Base-by-base conservation (phyloP, 768 basidiomycete species). In the Russula olivacea region DNA sequence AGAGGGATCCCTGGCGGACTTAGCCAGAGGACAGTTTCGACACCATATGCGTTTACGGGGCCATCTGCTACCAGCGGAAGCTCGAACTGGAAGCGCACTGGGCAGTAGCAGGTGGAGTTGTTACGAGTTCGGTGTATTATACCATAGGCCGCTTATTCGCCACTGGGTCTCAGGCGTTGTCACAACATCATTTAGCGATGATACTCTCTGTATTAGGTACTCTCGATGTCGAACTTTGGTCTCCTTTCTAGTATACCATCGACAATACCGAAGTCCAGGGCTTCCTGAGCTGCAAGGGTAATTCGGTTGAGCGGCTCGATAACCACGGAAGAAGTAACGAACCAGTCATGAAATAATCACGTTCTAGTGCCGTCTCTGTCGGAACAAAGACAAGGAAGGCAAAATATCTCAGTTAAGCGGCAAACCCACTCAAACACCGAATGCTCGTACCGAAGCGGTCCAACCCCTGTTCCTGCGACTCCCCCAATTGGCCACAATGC, bases 331-430 rank as follows among this genome's bases (percentile, higher is more conserved):
- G 45, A 40, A 65, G 40, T 8, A 23, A 61, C 73, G 66, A 66
- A 87, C 89, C 87, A 63, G 93, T 96, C 91, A 98, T 89, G 74
- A 93, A 98, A 75, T 95, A 95, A 75, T 98, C 94, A 64, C 94
- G 82, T 76, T 98, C 94, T 67, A 98, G 77, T 43, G 94, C 93
- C 63, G 78, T 87, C 74, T 91, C 93, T 94, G 74, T 58, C 59
- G 60, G 34, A 41, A 52, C 59, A 55, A 38, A 64, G 58, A 69
- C 34, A 65, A 41, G 15, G 11, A 36, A 36, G 34, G 66, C 67
- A 73, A 66, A 68, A 64, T 63, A 68, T 67, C 60, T 45, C 63
- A 51, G 61, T 48, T 66, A 58, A 60, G 60, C 63, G 60, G 50
- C 38, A 40, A 56, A 38, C 63, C 36, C 63, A 64, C 63, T 4